Evolutionary conservation across 2,329 filamentous ascomycete genomes (phyloP), one percentile per base, ranked within the genome.

Genomic region (Dactylellina cionopaga): DNA sequence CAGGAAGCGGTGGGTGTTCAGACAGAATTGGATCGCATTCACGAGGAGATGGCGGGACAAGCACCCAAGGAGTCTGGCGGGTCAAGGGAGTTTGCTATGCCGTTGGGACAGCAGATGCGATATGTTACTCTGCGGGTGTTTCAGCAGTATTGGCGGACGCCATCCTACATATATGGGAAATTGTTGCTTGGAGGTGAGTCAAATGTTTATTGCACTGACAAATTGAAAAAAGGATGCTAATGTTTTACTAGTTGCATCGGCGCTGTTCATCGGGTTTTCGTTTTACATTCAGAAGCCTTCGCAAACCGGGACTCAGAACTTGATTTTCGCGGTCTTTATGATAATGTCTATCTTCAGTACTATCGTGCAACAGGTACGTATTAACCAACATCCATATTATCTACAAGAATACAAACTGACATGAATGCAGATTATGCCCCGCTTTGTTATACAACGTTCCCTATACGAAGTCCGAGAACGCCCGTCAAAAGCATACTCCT

Each of bases 61-160:
- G 51, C 88, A 87, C 75, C 65, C 0, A 63, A 62, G 25, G 65
- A 41, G 37, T 62, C 47, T n/a, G 83, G 85, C 7, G 83, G 83
- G 74, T 91, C 88, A 80, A 85, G 87, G 72, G 91, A 96, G 79
- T 96, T 96, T 74, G 92, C 92, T 2, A 90, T 91, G 5, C 87
- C 90, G 0, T 92, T 96, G 78, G 77, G 75, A 41, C 77, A 83
- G 5, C 92, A 96, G 80, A 82, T 94, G 31, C 82, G 80, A 63
- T 84, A 89, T 78, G 90, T 92, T 64, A 85, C 87, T 11, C 79
- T 85, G 75, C 91, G 92, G 77, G 90, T 95, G 24, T 95, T 96
- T 83, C 86, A 93, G 78, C 92, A 96, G 80, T 96, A 95, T 84
- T 96, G 92, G 92, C 90, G 92, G 68, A 93, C 89, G 0, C 92